Conservation (phyloP, 805 yeast species). For the Kazachstania kunashirensis region DNA sequence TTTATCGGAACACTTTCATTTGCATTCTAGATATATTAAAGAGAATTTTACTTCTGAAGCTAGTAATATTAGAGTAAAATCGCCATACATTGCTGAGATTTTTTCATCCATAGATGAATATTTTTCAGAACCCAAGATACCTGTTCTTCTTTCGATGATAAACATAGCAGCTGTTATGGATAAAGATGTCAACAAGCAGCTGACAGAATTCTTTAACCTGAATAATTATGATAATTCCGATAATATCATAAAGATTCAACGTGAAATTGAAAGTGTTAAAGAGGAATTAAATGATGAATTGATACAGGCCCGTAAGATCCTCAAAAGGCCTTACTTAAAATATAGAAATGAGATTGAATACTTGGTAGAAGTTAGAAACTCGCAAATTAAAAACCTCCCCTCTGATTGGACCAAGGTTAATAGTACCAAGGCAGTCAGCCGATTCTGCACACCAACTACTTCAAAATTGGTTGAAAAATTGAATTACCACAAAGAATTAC, state of each 20-base stretch:
- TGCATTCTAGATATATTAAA: constrained; percentile 24
- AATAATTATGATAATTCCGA: constrained; percentile 33
- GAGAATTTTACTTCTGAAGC: constrained; percentile 15
- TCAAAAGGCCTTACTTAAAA: constrained; percentile 49
- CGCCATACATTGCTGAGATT: constrained; percentile 31
- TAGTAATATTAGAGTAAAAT: constrained; percentile 15
- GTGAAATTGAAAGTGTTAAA: constrained; percentile 37
- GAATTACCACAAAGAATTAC: constrained; percentile 51
- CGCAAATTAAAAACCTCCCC: constrained; percentile 51
- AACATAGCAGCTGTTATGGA: constrained; percentile 45
- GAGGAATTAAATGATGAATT: constrained; percentile 44
- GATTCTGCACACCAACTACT: constrained; percentile 62
- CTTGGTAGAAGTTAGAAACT: constrained; percentile 63
- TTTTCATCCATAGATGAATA: constrained; percentile 33
- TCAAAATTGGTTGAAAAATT: constrained; percentile 41
- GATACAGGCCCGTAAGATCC: constrained; percentile 32
- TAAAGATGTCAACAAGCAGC: constrained; percentile 37
- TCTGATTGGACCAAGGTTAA: constrained; percentile 67
- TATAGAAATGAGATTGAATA: constrained; percentile 60
- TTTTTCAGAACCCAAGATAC: constrained; percentile 27
- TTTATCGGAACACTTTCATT: constrained; percentile 28
- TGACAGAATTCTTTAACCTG: constrained; percentile 35
- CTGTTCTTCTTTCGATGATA: constrained; percentile 39
- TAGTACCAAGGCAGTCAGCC: constrained; percentile 55
- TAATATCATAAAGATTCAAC: constrained; percentile 30